Percentiles rank a stretch among this genome's conserved stretches.
These are phyloP conservation scores for Fusarium euwallaceae DNA, from an alignment of 2,329 filamentous ascomycete genomes.

Conservation along the genomic window DNA sequence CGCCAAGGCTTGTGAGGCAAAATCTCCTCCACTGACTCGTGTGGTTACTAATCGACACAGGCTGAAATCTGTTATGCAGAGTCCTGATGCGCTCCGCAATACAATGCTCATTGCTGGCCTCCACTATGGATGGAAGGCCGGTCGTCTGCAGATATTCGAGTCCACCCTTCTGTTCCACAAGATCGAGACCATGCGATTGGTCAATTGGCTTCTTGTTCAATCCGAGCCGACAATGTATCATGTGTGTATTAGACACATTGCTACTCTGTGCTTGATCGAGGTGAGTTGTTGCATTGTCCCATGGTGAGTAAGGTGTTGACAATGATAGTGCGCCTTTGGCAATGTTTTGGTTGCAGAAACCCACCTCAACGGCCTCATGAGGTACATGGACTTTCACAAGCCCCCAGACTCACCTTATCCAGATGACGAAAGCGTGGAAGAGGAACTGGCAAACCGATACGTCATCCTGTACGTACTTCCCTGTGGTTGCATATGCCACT, in stretches of 20 bases:
- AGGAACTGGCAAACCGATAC: slow-evolving; percentile 36
- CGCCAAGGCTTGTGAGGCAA: slow-evolving; percentile 12
- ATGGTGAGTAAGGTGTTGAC: neutral
- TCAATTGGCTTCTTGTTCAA: slow-evolving; percentile 27
- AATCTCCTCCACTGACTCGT: neutral
- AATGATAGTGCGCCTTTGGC: slow-evolving; percentile 31
- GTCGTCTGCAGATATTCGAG: slow-evolving; percentile 28
- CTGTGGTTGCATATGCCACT: rapidly evolving
- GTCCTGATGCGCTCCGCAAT: slow-evolving; percentile 32
- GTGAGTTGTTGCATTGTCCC: neutral
- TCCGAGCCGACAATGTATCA: neutral
- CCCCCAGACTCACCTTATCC: neutral
- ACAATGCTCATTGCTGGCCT: slow-evolving; percentile 39
- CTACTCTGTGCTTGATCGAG: slow-evolving; percentile 36
- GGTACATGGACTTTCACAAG: slow-evolving; percentile 36
- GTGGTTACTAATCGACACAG: slow-evolving; percentile 3
- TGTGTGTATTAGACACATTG: slow-evolving; percentile 31
- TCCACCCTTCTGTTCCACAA: slow-evolving; percentile 40
- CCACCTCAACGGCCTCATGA: slow-evolving; percentile 37
- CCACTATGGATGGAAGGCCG: slow-evolving; percentile 38
- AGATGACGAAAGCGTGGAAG: slow-evolving; percentile 14
- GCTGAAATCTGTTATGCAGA: slow-evolving; percentile 20
- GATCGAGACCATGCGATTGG: slow-evolving; percentile 29
- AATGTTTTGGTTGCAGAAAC: slow-evolving; percentile 31
- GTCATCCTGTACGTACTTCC: slow-evolving; percentile 26